These are phyloP conservation scores for Crinitomyces ghanaensis DNA, from an alignment of 805 yeast genomes.

Conservation along the genomic window DNA sequence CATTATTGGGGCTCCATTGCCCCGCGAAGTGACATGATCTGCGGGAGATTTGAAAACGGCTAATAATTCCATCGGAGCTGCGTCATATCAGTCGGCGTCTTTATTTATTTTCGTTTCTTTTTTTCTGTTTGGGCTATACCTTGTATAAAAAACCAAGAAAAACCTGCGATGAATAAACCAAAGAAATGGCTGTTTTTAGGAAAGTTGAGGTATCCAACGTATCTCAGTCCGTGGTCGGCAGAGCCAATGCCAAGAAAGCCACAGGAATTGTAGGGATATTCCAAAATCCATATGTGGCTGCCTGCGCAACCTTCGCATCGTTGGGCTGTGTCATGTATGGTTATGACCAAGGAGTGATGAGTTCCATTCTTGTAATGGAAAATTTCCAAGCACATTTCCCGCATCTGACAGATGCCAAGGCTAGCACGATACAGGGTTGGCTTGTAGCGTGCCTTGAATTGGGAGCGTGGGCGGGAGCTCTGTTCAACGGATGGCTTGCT, in stretches of 20 bases:
- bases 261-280: conserved; percentile 16
- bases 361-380: conserved; percentile 17
- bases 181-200: conserved; percentile 7
- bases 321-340: conserved; percentile 19
- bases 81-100: too few relatives aligned
- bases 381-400: conserved; percentile 18
- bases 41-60: too few relatives aligned
- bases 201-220: conserved; percentile 12
- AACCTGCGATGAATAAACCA: too few relatives aligned
- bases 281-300: conserved; percentile 13
- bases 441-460: conserved; percentile 15
- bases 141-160: too few relatives aligned
- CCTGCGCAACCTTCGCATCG: conserved; percentile 14
- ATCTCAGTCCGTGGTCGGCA: conserved; percentile 18
- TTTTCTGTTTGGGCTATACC: too few relatives aligned
- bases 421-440: conserved; percentile 12
- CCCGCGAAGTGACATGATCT: too few relatives aligned
- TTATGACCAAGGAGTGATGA: conserved; percentile 18
- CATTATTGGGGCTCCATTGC: too few relatives aligned
- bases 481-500: conserved; percentile 47
- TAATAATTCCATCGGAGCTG: too few relatives aligned
- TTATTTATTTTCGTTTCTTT: too few relatives aligned
- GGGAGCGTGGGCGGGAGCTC: conserved; percentile 35
- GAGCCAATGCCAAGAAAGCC: conserved; percentile 16
- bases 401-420: conserved; percentile 7